Percentiles rank a stretch among this genome's conserved stretches.
Evolutionary conservation across 1,284 basidiomycete genomes (phyloP).

Genomic region (Ganoderma multipileum): DNA sequence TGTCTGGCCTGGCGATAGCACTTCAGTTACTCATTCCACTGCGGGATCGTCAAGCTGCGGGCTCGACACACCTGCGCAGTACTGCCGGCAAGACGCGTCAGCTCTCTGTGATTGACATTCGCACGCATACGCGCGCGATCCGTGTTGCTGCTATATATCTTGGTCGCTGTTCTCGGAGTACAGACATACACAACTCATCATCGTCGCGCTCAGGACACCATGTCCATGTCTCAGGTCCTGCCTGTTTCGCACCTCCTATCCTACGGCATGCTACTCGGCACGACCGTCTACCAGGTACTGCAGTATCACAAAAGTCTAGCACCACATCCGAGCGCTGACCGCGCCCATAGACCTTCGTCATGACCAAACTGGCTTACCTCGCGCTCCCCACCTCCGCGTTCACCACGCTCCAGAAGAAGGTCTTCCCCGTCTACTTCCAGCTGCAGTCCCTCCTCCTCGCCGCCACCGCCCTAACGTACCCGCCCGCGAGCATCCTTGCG

Average conservation of each 20-base stretch:
- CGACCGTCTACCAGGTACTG: not conserved
- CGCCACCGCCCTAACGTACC: not conserved
- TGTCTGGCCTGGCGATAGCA: too few relatives aligned
- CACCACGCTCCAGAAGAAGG: not conserved
- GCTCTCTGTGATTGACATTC: not conserved
- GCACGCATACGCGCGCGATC: not conserved
- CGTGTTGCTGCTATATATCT: not conserved
- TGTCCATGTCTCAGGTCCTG: not conserved
- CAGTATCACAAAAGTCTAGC: not conserved
- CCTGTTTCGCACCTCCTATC: not conserved
- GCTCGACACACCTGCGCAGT: not conserved
- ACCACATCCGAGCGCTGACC: not conserved
- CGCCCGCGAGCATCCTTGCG: not conserved
- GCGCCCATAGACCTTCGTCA: not conserved
- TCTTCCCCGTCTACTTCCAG: not conserved
- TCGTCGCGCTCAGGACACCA: not conserved
- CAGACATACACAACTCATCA: not conserved
- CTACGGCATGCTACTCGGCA: not conserved
- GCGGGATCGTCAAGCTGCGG: not conserved
- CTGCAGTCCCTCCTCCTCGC: not conserved
- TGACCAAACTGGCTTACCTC: not conserved
- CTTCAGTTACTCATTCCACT: too few relatives aligned
- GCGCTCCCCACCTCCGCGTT: not conserved
- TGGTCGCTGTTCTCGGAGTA: not conserved
- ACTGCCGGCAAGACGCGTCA: not conserved